These are phyloP conservation scores for Pyrus betulifolia DNA, from an alignment of 306 rosid species.

Conservation along the genomic window DNA sequence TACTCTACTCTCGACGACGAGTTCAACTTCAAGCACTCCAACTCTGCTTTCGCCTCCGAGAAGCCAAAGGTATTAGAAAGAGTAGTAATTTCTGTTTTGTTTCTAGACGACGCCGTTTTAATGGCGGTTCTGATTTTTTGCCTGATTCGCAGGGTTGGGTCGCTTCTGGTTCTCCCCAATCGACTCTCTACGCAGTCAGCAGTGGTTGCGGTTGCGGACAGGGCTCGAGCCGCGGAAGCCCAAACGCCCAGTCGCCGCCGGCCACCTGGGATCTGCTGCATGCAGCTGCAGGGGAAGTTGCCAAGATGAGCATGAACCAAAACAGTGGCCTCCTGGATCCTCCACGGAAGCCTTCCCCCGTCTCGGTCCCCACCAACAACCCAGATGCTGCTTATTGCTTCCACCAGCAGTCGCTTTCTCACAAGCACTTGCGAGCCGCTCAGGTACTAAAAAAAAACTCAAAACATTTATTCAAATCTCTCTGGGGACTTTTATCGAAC, in stretches of 20 bases:
- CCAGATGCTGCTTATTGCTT: conserved; percentile 19
- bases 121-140: not conserved
- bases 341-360: conserved; percentile 26
- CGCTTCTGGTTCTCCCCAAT: conserved; percentile 51
- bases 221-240: conserved; percentile 54
- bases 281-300: conserved; percentile 67
- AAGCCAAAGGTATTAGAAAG: conserved; percentile 31
- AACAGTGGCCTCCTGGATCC: conserved; percentile 17
- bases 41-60: not conserved
- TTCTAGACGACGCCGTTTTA: not conserved
- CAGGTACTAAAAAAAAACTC: conserved; percentile 25
- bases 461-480: not conserved
- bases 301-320: conserved; percentile 38
- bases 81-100: not conserved
- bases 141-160: conserved; percentile 15
- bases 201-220: conserved; percentile 39
- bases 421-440: conserved; percentile 38
- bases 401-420: conserved; percentile 33
- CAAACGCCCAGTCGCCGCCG: conserved; percentile 34
- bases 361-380: conserved; percentile 11
- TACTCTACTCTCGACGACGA: conserved; percentile 36
- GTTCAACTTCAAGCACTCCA: not conserved
- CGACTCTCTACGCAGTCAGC: conserved; percentile 46
- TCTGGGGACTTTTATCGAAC: not conserved
- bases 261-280: conserved; percentile 59